Conservation (phyloP, 2,329 filamentous ascomycete genomes). For the Colletotrichum sp. region DNA sequence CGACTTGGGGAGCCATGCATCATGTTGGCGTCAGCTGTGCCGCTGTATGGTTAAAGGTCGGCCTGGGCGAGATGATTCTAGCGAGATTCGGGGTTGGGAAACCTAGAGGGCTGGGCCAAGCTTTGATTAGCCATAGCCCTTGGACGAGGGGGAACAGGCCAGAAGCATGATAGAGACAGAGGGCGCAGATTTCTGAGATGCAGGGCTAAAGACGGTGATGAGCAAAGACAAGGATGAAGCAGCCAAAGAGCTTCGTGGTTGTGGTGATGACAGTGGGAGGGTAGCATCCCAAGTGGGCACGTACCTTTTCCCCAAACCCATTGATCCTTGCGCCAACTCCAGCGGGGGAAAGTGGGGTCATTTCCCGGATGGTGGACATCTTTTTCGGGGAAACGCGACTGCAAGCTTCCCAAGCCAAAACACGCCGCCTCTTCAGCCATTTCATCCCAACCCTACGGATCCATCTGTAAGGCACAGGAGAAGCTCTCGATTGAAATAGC, state of each 20-base stretch:
- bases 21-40: neutral
- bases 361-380: neutral
- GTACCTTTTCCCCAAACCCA: neutral
- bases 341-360: neutral
- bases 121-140: neutral
- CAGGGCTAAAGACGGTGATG: neutral
- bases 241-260: neutral
- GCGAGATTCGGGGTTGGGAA: neutral
- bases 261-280: neutral
- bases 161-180: neutral
- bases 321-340: neutral
- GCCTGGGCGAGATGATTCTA: neutral
- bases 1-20: neutral
- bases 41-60: neutral
- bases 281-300: neutral
- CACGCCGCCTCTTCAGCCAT: neutral
- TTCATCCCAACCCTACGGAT: neutral
- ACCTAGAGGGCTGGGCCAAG: neutral
- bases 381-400: neutral
- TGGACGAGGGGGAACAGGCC: neutral
- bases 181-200: neutral
- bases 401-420: constrained; percentile 9
- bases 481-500: neutral
- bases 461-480: neutral
- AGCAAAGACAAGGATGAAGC: neutral